phyloP scores from a whole-genome alignment of 2,329 filamentous ascomycete genomes.

The Colletotrichum higginsianum region DNA sequence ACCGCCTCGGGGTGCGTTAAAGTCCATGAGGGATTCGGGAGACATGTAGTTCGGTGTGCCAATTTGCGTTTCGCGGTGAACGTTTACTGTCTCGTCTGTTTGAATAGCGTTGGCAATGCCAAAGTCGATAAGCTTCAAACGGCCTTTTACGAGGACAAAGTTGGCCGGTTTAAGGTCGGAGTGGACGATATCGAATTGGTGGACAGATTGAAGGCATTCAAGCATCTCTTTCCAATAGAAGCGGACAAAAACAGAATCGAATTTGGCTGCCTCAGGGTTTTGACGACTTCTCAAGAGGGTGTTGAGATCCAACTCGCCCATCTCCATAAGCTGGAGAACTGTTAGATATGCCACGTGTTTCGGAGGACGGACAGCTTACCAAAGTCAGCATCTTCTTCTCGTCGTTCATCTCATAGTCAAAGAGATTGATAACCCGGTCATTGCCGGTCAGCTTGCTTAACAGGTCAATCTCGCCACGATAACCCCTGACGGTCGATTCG shows the following conservation, averaged over 20 bases:
- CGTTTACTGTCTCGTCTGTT: constrained; percentile 95
- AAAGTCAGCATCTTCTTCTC: constrained; percentile 89
- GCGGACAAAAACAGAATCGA: constrained; percentile 93
- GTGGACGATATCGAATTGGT: constrained; percentile 93
- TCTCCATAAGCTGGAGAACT: constrained; percentile 86
- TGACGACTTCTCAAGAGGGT: constrained; percentile 83
- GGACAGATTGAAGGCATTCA: constrained; percentile 91
- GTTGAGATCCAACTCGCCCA: constrained; percentile 94
- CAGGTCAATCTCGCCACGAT: constrained; percentile 95
- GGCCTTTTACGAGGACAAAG: constrained; percentile 92
- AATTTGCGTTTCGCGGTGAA: constrained; percentile 94
- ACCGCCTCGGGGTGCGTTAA: constrained; percentile 74
- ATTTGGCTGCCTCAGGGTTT: constrained; percentile 79
- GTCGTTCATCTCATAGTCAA: constrained; percentile 94
- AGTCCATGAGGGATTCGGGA: constrained; percentile 92
- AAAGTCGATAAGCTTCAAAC: constrained; percentile 97
- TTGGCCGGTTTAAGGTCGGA: constrained; percentile 98
- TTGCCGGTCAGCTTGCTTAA: constrained; percentile 86
- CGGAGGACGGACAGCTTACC: constrained; percentile 64
- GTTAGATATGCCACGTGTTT: neutral
- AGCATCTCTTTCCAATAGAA: constrained; percentile 99
- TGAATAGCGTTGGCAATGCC: constrained; percentile 98
- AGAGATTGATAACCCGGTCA: constrained; percentile 90
- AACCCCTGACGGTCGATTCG: constrained; percentile 85
- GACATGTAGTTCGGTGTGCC: constrained; percentile 99